Evolutionary conservation across 306 rosid species (phyloP), one percentile per base, ranked within the genome.

Genomic region (Canavalia gladiata): DNA sequence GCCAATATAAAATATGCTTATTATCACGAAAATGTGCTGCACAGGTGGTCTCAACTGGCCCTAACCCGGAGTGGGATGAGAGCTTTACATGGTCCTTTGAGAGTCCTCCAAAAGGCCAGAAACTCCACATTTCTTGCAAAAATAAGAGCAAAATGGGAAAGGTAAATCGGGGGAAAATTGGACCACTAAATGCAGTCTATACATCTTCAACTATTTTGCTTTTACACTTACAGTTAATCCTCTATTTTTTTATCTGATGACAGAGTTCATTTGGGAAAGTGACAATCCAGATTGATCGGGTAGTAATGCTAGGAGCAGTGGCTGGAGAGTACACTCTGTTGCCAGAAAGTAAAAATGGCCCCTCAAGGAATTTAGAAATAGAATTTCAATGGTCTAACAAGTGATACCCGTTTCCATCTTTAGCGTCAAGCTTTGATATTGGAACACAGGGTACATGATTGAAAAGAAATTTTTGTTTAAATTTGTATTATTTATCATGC

Each of bases 81-180:
- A 93, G 87, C 89, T 95, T 95, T 87, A 73, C 90, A 56, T 95
- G 99, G 99, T 82, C 98, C 86, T 95, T 95, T 83, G 99, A 95
- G 90, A 95, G 99, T 84, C 98, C 99, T 69, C 99, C 99, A 4
- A 95, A 95, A 88, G 97, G 99, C 90, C 99, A 95, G 78, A 95
- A 95, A 83, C 98, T 95, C 77, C 98, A 93, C 64, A 95, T 95
- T 87, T 95, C 99, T 75, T 95, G 99, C 93, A 95, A 95, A 90
- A 95, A 95, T 85, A 95, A 95, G 86, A 95, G 99, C 92, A 95
- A 93, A 87, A 89, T 95, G 97, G 99, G 99, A 67, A 95, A 93
- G 97, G 99, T 91, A 85, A 18, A 84, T 43, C 73, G 63, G 45
- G 4, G 51, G 34, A 62, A 72, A 64, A 34, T 59, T 57, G 39